phyloP scores from a whole-genome alignment of 495 filamentous ascomycete genomes.

The Aspergillus olivimuriae region DNA sequence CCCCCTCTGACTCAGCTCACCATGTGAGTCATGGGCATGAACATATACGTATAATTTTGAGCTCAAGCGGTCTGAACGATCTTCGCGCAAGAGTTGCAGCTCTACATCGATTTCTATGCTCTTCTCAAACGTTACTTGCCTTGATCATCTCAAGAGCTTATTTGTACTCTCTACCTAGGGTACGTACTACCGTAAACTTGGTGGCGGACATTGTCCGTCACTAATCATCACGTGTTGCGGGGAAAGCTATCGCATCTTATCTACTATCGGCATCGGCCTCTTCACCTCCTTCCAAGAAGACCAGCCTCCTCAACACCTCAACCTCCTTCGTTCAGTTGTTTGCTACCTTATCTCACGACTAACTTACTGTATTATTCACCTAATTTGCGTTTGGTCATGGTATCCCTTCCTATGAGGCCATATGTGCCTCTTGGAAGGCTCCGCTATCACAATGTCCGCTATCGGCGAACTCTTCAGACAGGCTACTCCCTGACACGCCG shows the following conservation, averaged over 20 bases:
- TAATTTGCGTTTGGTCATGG: constrained; percentile 15
- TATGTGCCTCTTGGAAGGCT: constrained; percentile 9
- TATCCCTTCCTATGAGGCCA: constrained; percentile 17
- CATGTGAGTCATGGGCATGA: too few species aligned
- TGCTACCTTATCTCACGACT: background rate
- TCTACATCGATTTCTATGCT: too few species aligned
- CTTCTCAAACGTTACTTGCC: too few species aligned
- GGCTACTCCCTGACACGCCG: constrained; percentile 9
- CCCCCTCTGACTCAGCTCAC: too few species aligned
- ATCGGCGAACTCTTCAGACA: constrained; percentile 14
- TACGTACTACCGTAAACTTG: too few species aligned
- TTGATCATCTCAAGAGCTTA: too few species aligned
- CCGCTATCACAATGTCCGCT: constrained; percentile 12
- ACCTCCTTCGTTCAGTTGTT: background rate
- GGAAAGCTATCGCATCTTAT: constrained; percentile 19
- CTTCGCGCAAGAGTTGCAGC: too few species aligned
- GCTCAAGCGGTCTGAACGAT: too few species aligned
- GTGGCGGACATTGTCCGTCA: too few species aligned
- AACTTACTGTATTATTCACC: background rate
- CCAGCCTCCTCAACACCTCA: background rate
- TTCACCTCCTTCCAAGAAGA: background rate
- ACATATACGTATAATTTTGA: too few species aligned
- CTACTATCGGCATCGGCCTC: constrained; percentile 6
- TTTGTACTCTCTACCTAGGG: too few species aligned
- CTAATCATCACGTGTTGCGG: constrained; percentile 21